Conservation (phyloP, 805 yeast genomes). For the Cephaloascus fragrans region DNA sequence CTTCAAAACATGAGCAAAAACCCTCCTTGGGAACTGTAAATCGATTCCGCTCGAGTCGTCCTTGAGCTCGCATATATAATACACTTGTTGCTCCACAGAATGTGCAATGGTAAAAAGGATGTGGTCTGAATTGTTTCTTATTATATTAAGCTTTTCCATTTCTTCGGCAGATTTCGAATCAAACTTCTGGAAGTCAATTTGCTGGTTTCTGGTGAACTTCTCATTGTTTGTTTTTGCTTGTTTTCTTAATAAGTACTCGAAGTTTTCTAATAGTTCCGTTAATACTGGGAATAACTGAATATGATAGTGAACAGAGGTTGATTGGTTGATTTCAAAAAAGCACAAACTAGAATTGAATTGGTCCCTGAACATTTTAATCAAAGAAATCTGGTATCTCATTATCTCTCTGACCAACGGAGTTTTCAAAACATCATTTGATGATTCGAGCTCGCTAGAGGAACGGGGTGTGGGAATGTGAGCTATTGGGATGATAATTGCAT, state of each 20-base stretch:
- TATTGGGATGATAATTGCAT: slow-evolving; percentile 72
- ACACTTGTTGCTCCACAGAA: slow-evolving; percentile 7
- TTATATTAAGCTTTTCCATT: slow-evolving; percentile 10
- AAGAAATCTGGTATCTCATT: slow-evolving; percentile 30
- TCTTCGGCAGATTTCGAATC: slow-evolving; percentile 9
- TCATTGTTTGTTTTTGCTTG: slow-evolving; percentile 35
- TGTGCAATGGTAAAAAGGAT: slow-evolving; percentile 18
- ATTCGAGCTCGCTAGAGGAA: slow-evolving; percentile 12
- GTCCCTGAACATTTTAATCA: slow-evolving; percentile 37
- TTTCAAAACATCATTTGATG: slow-evolving; percentile 12
- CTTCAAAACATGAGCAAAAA: slow-evolving; percentile 53
- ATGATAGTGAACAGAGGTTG: slow-evolving; percentile 63
- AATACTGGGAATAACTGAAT: slow-evolving; percentile 70
- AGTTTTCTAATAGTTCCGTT: slow-evolving; percentile 26
- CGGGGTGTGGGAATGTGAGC: slow-evolving; percentile 46
- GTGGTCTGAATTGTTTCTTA: slow-evolving; percentile 23
- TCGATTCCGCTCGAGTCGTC: slow-evolving; percentile 38
- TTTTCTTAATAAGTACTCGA: slow-evolving; percentile 35
- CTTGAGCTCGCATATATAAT: slow-evolving; percentile 17
- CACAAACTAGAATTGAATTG: slow-evolving; percentile 39
- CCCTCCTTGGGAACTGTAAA: slow-evolving; percentile 77
- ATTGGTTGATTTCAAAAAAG: slow-evolving; percentile 61
- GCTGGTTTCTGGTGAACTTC: slow-evolving; percentile 30
- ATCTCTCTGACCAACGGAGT: slow-evolving; percentile 35
- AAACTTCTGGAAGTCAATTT: slow-evolving; percentile 29